A percentile compares a stretch with the other conserved stretches of the same genome.
Conservation (phyloP, 352 stramenopile genomes). For the Globisporangium abappressorium region DNA sequence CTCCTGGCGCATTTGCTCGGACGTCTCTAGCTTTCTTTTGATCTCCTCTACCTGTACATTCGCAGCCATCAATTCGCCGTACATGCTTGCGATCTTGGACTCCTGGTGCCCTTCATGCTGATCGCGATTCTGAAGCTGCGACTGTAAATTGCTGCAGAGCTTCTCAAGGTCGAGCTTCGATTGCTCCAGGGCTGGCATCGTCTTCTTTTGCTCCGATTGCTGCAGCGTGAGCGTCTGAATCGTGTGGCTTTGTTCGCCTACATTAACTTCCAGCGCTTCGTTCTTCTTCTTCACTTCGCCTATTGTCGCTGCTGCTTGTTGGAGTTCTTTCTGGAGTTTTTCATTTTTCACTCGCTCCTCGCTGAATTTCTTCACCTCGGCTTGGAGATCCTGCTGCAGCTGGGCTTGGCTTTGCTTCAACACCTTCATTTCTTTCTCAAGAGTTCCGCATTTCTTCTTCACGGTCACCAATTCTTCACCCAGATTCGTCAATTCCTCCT, state of each 20-base stretch:
- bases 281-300: slow-evolving; percentile 55
- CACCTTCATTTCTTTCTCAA: slow-evolving; percentile 32
- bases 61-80: slow-evolving; percentile 67
- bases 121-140: slow-evolving; percentile 56
- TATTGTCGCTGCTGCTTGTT: slow-evolving; percentile 20
- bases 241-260: slow-evolving; percentile 51
- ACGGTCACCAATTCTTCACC: slow-evolving; percentile 61
- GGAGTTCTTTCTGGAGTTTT: slow-evolving; percentile 46
- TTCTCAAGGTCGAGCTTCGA: slow-evolving; percentile 72
- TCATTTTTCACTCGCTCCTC: slow-evolving; percentile 35
- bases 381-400: slow-evolving; percentile 13
- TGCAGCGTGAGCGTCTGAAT: slow-evolving; percentile 63
- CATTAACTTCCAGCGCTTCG: slow-evolving; percentile 40
- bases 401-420: slow-evolving; percentile 8
- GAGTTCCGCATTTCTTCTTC: slow-evolving; percentile 42
- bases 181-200: slow-evolving; percentile 48
- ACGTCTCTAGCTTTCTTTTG: slow-evolving; percentile 59
- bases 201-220: slow-evolving; percentile 51
- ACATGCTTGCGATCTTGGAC: slow-evolving; percentile 62
- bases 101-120: slow-evolving; percentile 65
- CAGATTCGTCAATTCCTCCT: slow-evolving; percentile 71
- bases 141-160: slow-evolving; percentile 48
- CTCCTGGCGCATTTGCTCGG: slow-evolving; percentile 65
- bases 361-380: slow-evolving; percentile 20
- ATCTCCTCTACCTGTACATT: slow-evolving; percentile 77